A percentile compares a stretch with the other conserved stretches of the same genome.
Evolutionary conservation across 495 filamentous ascomycete species (phyloP).

Genomic region (Hypomontagnella monticulosa): DNA sequence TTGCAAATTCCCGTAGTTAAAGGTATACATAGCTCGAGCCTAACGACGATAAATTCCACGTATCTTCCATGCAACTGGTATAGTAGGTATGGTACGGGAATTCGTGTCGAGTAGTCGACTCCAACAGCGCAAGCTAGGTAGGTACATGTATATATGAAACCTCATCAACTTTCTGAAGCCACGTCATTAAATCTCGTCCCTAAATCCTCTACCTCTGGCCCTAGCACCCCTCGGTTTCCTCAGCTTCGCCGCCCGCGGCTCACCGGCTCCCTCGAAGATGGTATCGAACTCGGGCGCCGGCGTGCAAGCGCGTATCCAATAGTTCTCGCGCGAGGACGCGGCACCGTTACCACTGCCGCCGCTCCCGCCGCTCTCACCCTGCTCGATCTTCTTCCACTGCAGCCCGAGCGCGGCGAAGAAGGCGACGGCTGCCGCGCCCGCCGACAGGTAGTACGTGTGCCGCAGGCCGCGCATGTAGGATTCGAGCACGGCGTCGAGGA

Average conservation of each 20-base stretch:
- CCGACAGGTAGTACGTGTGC: conserved; percentile 56
- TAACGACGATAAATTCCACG: too few relatives aligned
- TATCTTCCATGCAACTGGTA: too few relatives aligned
- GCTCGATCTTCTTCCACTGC: conserved; percentile 60
- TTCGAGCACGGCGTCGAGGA: conserved; percentile 47
- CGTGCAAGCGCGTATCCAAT: conserved; percentile 18
- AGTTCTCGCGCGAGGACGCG: neutral
- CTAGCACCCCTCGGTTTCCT: neutral
- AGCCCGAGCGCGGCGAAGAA: conserved; percentile 53
- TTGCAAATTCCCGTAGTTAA: too few relatives aligned
- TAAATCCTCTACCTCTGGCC: too few relatives aligned
- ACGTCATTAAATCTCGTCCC: too few relatives aligned
- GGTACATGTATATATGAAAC: too few relatives aligned
- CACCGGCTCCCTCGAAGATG: conserved; percentile 29
- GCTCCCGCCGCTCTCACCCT: conserved; percentile 7
- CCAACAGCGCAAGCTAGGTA: too few relatives aligned
- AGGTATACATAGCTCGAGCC: too few relatives aligned
- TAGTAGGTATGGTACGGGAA: too few relatives aligned
- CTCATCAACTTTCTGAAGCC: too few relatives aligned
- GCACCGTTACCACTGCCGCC: neutral
- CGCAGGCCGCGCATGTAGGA: conserved; percentile 58
- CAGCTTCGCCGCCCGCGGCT: conserved; percentile 27
- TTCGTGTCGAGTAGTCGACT: too few relatives aligned
- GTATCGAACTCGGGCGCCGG: conserved; percentile 36
- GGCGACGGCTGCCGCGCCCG: conserved; percentile 50